A percentile compares a stretch with the other conserved stretches of the same genome.
These are phyloP conservation scores for Crithidia acanthocephali DNA, from an alignment of 208 protist genomes.

Conservation along the genomic window DNA sequence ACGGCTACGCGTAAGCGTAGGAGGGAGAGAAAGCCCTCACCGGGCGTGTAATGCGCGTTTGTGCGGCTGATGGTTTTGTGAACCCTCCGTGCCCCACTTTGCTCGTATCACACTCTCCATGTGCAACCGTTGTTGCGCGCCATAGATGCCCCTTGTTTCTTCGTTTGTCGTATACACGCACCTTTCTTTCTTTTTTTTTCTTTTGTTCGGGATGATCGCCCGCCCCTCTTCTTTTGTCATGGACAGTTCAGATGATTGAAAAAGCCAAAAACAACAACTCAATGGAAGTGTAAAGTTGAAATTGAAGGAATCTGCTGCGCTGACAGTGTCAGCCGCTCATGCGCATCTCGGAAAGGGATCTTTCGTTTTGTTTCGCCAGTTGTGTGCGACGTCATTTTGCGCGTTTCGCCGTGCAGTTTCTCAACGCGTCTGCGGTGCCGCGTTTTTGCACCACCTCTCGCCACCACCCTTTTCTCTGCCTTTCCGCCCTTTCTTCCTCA, in stretches of 20 bases:
- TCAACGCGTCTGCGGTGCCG: too few relatives aligned
- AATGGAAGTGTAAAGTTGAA: too few relatives aligned
- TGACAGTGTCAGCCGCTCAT: too few relatives aligned
- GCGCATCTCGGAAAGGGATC: too few relatives aligned
- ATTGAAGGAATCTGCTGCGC: too few relatives aligned
- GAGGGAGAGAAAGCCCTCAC: background rate
- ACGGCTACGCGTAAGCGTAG: conserved; percentile 76
- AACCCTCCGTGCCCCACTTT: background rate
- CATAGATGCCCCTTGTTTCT: conserved; percentile 11
- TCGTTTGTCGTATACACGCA: background rate
- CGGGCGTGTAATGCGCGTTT: background rate
- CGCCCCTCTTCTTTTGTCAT: background rate
- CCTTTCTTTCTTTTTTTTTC: background rate
- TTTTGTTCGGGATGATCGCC: background rate
- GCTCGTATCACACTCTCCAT: background rate
- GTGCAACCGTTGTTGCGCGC: background rate
- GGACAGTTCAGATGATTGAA: background rate
- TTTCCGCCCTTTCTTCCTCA: too few relatives aligned
- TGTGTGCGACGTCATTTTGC: too few relatives aligned
- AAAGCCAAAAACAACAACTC: background rate
- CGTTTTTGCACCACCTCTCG: too few relatives aligned
- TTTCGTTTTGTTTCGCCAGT: too few relatives aligned
- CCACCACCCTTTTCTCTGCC: too few relatives aligned
- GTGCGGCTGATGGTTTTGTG: background rate
- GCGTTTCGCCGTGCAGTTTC: too few relatives aligned